Conservation (phyloP, 306 rosid species). For the Quercus suber region DNA sequence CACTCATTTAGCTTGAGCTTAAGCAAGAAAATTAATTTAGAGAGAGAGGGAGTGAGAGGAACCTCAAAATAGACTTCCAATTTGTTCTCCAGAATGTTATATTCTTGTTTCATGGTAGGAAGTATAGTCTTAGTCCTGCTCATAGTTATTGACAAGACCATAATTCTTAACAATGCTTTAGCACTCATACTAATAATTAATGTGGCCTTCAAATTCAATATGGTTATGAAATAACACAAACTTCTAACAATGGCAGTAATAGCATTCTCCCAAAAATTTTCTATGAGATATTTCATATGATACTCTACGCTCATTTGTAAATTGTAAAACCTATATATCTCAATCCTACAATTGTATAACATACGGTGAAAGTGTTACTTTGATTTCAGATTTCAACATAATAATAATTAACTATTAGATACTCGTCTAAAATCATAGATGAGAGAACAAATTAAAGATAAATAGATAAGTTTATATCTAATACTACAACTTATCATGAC, state of each 20-base stretch:
- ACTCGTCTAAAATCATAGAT: background rate
- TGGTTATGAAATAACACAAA: no score
- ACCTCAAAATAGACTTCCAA: constrained; percentile 46
- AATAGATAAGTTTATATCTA: background rate
- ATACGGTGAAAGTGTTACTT: no score
- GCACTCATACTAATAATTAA: background rate
- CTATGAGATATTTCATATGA: no score
- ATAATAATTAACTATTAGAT: no score
- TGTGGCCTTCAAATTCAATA: no score
- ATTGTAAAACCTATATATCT: no score
- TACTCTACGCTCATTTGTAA: no score
- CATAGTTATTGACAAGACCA: background rate
- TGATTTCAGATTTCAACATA: no score
- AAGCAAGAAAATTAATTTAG: no score
- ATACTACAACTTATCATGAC: background rate
- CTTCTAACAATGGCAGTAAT: no score
- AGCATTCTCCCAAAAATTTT: no score
- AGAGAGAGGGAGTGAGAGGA: background rate
- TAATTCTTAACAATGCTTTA: background rate
- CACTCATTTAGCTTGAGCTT: background rate
- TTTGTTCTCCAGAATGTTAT: constrained; percentile 16
- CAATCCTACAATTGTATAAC: no score
- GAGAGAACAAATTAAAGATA: background rate
- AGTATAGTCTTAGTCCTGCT: constrained; percentile 11
- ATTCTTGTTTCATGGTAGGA: constrained; percentile 14